phyloP scores from a whole-genome alignment of 768 basidiomycete genomes.

The Boletus rufocinnamomeus region DNA sequence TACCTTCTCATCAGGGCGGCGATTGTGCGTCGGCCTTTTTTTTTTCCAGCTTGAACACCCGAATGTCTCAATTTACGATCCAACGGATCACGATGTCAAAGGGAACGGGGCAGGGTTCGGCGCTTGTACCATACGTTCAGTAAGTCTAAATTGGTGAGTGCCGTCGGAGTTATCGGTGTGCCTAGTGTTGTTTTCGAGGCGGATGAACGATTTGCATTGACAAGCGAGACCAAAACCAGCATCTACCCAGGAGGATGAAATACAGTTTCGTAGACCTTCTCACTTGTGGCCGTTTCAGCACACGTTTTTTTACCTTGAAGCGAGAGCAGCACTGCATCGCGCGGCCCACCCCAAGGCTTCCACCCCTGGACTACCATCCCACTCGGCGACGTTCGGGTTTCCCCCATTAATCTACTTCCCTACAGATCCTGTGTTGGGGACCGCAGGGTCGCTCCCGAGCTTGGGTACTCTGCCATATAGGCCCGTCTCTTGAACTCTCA shows the following conservation, averaged over 20 bases:
- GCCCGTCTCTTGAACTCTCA: conserved; percentile 2
- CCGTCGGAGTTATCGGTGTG: neutral
- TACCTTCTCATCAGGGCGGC: neutral
- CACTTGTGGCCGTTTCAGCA: neutral
- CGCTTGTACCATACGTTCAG: neutral
- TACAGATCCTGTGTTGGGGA: neutral
- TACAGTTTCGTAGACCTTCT: neutral
- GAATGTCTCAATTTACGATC: neutral
- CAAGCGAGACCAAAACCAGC: neutral
- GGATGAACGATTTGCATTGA: neutral
- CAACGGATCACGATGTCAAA: neutral
- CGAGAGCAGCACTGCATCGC: neutral
- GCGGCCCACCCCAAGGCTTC: neutral
- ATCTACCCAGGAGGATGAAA: neutral
- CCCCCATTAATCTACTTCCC: neutral
- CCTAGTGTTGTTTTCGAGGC: neutral
- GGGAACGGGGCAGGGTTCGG: neutral
- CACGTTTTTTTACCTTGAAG: neutral
- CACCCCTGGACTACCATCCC: neutral
- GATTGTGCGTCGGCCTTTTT: neutral
- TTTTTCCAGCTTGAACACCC: neutral
- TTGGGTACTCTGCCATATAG: too few relatives aligned
- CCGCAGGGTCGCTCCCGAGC: neutral
- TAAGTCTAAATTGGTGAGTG: neutral
- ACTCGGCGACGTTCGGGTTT: neutral